These are phyloP conservation scores for Vicia villosa DNA, from an alignment of 306 rosid species.

Conservation along the genomic window DNA sequence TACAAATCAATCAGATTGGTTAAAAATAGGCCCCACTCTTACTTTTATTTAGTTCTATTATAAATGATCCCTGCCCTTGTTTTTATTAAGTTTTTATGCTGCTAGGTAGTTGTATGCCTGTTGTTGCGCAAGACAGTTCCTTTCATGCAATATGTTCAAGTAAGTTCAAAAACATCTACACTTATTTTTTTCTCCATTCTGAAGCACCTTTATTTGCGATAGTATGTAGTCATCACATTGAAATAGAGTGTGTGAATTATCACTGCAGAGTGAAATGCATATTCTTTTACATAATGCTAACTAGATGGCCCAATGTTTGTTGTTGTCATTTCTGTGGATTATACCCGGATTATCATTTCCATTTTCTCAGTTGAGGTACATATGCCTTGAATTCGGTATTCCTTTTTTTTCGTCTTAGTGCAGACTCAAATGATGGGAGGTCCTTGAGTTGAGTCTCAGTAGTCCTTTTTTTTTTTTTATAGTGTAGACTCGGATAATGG, in stretches of 20 bases:
- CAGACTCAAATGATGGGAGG: neutral
- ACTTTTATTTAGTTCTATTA: conserved; percentile 13
- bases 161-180: conserved; percentile 47
- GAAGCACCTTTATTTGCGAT: conserved; percentile 9
- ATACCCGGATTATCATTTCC: neutral
- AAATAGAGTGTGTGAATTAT: conserved; percentile 2
- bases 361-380: neutral
- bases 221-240: neutral
- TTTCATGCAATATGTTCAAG: conserved; percentile 89
- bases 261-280: conserved; percentile 29
- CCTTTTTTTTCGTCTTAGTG: neutral
- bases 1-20: too few species aligned
- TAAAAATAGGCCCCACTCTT: conserved; percentile 7
- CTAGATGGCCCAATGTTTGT: neutral
- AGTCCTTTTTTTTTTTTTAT: too few species aligned
- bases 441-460: neutral
- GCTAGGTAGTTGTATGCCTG: conserved; percentile 93
- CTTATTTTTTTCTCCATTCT: neutral
- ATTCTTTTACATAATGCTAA: conserved; percentile 25
- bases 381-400: neutral
- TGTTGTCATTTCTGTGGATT: neutral
- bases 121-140: conserved; percentile 94
- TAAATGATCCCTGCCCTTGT: conserved; percentile 25
- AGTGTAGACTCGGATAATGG: too few species aligned
- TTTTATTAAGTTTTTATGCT: conserved; percentile 43